A percentile compares a stretch with the other conserved stretches of the same genome.
Evolutionary conservation across 2,329 filamentous ascomycete species (phyloP).

Genomic region (Claviceps humidiphila): DNA sequence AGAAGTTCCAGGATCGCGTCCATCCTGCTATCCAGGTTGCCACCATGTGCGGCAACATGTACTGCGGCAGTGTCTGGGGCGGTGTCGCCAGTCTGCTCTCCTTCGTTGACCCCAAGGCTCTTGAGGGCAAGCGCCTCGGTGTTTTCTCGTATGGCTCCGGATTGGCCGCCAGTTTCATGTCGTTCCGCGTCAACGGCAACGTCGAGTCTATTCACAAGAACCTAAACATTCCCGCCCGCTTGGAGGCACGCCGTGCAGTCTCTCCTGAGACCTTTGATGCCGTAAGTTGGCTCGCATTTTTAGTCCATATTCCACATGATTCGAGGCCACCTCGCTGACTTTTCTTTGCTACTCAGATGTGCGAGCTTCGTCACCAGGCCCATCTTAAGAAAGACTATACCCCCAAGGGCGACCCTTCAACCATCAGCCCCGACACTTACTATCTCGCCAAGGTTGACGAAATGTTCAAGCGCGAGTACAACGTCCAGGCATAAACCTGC

Average conservation of each 20-base stretch:
- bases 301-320: too few species aligned
- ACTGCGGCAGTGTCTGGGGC: constrained; percentile 60
- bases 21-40: constrained; percentile 60
- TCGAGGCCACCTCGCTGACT: constrained; percentile 4
- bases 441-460: constrained; percentile 72
- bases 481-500: constrained; percentile 51
- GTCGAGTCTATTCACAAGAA: constrained; percentile 54
- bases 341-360: constrained; percentile 43
- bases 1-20: constrained; percentile 69
- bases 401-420: constrained; percentile 55
- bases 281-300: constrained; percentile 24
- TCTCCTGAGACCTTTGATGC: constrained; percentile 61
- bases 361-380: constrained; percentile 67
- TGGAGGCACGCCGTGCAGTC: constrained; percentile 52
- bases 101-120: constrained; percentile 46
- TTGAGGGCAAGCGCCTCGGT: constrained; percentile 59
- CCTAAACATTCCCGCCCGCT: constrained; percentile 55
- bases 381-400: constrained; percentile 70
- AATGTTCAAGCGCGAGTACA: constrained; percentile 74
- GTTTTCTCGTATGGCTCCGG: constrained; percentile 73
- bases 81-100: constrained; percentile 59
- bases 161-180: constrained; percentile 58
- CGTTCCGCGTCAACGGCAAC: constrained; percentile 59
- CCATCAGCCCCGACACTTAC: constrained; percentile 55
- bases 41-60: constrained; percentile 61